Conservation (phyloP, 140 eudicot genomes). For the Stevia rebaudiana region DNA sequence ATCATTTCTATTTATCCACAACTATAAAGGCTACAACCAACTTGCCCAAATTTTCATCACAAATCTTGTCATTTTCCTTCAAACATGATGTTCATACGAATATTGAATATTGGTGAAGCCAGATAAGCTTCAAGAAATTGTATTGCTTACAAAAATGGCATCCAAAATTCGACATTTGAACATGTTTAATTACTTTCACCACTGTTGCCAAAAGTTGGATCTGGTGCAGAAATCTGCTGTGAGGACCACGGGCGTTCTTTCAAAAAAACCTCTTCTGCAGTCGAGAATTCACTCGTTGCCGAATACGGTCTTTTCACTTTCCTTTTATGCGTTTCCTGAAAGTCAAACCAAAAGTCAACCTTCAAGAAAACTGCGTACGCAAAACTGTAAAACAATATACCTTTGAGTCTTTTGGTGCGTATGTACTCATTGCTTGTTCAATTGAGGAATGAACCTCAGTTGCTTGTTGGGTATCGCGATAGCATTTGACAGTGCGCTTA, state of each 20-base stretch:
- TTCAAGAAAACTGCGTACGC: constrained; percentile 12
- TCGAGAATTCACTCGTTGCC: constrained; percentile 36
- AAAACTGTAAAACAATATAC: constrained; percentile 23
- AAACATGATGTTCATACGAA: neutral
- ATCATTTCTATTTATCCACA: too few relatives aligned
- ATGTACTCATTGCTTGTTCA: constrained; percentile 70
- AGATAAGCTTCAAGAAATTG: neutral
- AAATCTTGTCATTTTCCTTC: too few relatives aligned
- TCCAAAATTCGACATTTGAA: neutral
- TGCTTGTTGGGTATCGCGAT: constrained; percentile 75
- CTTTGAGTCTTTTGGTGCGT: constrained; percentile 72
- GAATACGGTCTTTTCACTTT: constrained; percentile 85
- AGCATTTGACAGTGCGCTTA: constrained; percentile 70
- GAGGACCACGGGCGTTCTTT: constrained; percentile 44
- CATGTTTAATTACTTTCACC: constrained; percentile 5
- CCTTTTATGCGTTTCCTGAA: constrained; percentile 53
- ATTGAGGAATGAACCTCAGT: constrained; percentile 67
- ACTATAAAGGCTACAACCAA: too few relatives aligned
- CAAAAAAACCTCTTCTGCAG: constrained; percentile 32
- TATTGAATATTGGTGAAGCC: neutral
- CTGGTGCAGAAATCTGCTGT: constrained; percentile 52
- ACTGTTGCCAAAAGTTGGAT: constrained; percentile 61
- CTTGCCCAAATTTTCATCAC: too few relatives aligned
- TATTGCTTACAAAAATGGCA: neutral
- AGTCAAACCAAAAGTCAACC: constrained; percentile 4